Conservation (phyloP, 2,329 filamentous ascomycete species). For the Diaporthe batatas region DNA sequence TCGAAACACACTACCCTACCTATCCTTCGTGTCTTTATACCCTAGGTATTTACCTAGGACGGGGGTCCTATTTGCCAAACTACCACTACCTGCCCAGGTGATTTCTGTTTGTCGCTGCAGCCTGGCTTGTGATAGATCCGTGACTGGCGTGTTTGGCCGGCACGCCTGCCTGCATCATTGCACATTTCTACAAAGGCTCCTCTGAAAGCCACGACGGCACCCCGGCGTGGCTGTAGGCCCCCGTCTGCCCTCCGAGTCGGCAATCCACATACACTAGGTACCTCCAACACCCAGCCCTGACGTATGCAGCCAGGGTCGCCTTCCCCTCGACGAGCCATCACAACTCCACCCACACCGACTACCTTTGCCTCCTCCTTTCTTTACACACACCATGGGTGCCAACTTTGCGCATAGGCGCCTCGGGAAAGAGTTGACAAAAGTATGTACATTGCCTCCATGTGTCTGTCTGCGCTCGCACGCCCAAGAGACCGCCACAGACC, state of each 20-base stretch:
- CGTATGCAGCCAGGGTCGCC: conserved; percentile 30
- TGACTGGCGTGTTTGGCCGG: not conserved
- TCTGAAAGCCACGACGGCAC: conserved; percentile 8
- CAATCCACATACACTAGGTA: not conserved
- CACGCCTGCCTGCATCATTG: not conserved
- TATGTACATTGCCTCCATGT: conserved; percentile 46
- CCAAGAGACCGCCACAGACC: not conserved
- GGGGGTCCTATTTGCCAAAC: not conserved
- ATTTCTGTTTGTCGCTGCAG: conserved; percentile 1
- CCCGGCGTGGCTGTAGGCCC: conserved; percentile 18
- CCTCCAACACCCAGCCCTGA: conserved; percentile 16
- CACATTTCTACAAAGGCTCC: not conserved
- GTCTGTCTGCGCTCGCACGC: not conserved
- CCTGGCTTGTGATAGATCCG: not conserved
- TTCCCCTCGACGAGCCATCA: conserved; percentile 3
- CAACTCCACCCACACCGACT: conserved; percentile 9
- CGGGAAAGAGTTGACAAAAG: conserved; percentile 71
- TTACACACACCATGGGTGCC: conserved; percentile 53
- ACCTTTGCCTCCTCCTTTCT: not conserved
- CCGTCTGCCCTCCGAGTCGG: conserved; percentile 7
- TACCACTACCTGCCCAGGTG: not conserved
- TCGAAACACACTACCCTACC: not conserved
- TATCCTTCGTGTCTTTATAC: too few relatives aligned
- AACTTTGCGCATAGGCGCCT: conserved; percentile 69
- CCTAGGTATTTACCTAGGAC: not conserved